Evolutionary conservation across 306 rosid species (phyloP), one percentile per base, ranked within the genome.

Genomic region (Quercus aquifolioides): DNA sequence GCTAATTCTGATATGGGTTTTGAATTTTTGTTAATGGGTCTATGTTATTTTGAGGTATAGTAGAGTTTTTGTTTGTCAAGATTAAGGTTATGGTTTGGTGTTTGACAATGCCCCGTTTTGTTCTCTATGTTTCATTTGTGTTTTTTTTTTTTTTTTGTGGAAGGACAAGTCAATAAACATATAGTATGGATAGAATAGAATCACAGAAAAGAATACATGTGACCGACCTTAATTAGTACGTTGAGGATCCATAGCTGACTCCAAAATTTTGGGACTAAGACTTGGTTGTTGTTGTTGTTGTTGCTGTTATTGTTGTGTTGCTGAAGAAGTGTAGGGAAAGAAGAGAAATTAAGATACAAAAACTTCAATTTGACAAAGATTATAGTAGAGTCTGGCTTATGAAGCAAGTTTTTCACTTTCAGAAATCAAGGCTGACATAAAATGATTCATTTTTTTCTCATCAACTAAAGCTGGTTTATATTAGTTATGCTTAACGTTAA

Each of bases 11-110:
- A 67, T 72, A 19, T 55, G 68, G 49, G 62, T 68, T 80, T 85
- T 78, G 55, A 49, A 30, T 81, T 55, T 20, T 74, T 67, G 65
- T 83, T 81, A 13, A 31, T 83, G 75, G 86, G 82, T 85, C 5
- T 55, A 35, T 11, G 25, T 60, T 59, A 31, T 13, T 68, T 70
- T 69, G 14, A 15, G 30, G 13, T 19, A 54, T 70, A 23, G 30
- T 6, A 13, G 58, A 30, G 10, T 55, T 18, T 71, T 57, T 9
- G 20, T 21, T 13, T n/a, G 35, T 46, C 56, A 12, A 30, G 72
- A 58, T 76, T 12, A 9, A 35, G 46, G 17, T 31, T 73, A 2
- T 23, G n/a, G 9, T 20, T n/a, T 73, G 1, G 23, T 12, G 23
- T 59, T 23, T 59, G 30, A 6, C 9, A 52, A 41, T 63, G 15